Evolutionary conservation across 2,329 filamentous ascomycete species (phyloP).

Genomic region (Diaporthe caulivora): DNA sequence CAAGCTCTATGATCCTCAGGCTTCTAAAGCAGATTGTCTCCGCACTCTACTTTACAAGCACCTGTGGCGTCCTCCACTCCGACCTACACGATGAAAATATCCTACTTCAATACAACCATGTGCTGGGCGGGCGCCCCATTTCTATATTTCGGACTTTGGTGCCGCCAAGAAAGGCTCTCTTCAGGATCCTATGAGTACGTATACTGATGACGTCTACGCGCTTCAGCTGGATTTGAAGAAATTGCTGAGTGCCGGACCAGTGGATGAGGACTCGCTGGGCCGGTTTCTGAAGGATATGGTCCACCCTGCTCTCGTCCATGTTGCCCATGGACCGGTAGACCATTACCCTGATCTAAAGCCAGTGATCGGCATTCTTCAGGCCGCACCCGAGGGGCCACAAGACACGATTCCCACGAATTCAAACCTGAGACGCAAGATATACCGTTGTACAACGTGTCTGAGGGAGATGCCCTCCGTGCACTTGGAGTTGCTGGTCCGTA

Average conservation of each 20-base stretch:
- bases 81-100: neutral
- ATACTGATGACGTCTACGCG: neutral
- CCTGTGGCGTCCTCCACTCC: neutral
- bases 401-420: neutral
- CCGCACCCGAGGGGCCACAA: neutral
- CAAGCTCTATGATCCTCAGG: neutral
- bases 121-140: neutral
- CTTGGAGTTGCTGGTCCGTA: neutral
- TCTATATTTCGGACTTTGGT: constrained; percentile 2
- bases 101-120: neutral
- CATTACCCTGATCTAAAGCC: neutral
- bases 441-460: neutral
- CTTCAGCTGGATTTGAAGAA: neutral
- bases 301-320: neutral
- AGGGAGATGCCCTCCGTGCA: neutral
- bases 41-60: neutral
- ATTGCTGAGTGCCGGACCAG: neutral
- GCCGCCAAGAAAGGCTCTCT: neutral
- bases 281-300: neutral
- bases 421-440: neutral
- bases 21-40: neutral
- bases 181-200: neutral
- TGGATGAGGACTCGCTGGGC: neutral
- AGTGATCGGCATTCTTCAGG: neutral
- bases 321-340: neutral